A percentile compares a stretch with the other conserved stretches of the same genome.
Conservation (phyloP, 345 rosid genomes). For the Citrus reticulata region DNA sequence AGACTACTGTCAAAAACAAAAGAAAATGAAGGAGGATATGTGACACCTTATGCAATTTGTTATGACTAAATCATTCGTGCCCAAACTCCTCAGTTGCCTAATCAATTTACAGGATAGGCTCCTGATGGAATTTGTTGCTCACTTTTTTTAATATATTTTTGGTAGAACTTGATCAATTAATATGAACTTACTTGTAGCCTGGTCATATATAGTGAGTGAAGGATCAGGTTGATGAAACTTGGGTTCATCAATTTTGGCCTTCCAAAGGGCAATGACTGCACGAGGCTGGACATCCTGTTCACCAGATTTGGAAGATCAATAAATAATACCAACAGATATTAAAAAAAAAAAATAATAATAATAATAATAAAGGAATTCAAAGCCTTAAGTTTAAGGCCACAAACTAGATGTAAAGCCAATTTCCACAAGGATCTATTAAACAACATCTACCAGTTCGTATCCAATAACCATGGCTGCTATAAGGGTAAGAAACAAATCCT, state of each 20-base stretch:
- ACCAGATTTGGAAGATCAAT: constrained; percentile 5
- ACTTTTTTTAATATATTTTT: background rate
- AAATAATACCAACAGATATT: background rate
- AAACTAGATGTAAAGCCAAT: background rate
- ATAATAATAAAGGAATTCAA: background rate
- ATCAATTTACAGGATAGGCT: background rate
- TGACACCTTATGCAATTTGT: background rate
- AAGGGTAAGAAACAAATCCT: background rate
- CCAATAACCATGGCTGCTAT: background rate
- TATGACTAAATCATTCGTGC: background rate
- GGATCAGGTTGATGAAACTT: constrained; percentile 39
- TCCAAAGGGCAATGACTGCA: constrained; percentile 36
- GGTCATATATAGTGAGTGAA: constrained; percentile 28
- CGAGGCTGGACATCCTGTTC: constrained; percentile 47
- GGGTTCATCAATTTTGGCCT: constrained; percentile 48
- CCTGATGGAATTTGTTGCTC: background rate
- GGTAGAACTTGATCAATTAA: background rate
- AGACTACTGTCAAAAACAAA: background rate
- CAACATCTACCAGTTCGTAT: constrained; percentile 1
- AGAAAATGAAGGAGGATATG: background rate
- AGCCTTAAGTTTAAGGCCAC: background rate
- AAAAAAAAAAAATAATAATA: background rate
- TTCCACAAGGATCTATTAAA: background rate
- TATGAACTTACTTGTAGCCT: constrained; percentile 35
- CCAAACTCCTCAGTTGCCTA: background rate